Evolutionary conservation across 352 stramenopile species (phyloP), one percentile per base, ranked within the genome.

Genomic region (Phytopythium mirpurense): DNA sequence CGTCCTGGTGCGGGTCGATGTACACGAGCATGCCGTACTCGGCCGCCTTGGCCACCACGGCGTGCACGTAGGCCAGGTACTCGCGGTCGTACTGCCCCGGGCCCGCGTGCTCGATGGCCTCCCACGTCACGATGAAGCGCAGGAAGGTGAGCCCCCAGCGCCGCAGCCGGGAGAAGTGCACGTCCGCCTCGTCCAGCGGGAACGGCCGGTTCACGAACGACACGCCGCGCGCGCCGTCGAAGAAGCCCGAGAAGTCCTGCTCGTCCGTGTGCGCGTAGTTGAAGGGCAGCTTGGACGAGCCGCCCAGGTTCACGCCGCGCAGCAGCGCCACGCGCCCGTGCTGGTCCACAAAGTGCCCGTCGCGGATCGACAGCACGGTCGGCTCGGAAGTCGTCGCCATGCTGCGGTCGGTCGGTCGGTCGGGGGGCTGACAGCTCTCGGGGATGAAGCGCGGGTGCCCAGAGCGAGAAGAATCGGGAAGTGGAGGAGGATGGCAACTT

Each of bases 251-350:
- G 41, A 64, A 34, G 21, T 47, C 34, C 23, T 73, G 57, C 10
- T 60, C 55, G 41, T 90, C 62, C 5, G 65, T 74, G 58, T 89
- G 81, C 18, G 53, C 56, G 59, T 88, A 83, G 21, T 70, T 70
- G 18, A 44, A 41, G 3, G 89, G 89, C 12, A 96, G 70, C 68
- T 97, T 97, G 43, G 86, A 95, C 0, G 86, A 83, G 23, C 89
- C 89, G 51, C 82, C 82, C 21, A 97, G 57, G 63, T 97, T 97
- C 6, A 97, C 84, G 48, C 89, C 88, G 31, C 84, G 83, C 23
- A 96, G 61, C 6, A 96, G 59, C 12, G 77, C 56, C 19, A 90
- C 78, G 36, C 88, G 78, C 23, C 72, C 80, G 21, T 93, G 68
- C 9, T 66, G 59, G 60, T 96, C 89, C n/a, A 88, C 63, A 60